Evolutionary conservation across 23 red algal genomes (phyloP), one percentile per base, ranked within the genome.

Genomic region (Gracilaria domingensis): DNA sequence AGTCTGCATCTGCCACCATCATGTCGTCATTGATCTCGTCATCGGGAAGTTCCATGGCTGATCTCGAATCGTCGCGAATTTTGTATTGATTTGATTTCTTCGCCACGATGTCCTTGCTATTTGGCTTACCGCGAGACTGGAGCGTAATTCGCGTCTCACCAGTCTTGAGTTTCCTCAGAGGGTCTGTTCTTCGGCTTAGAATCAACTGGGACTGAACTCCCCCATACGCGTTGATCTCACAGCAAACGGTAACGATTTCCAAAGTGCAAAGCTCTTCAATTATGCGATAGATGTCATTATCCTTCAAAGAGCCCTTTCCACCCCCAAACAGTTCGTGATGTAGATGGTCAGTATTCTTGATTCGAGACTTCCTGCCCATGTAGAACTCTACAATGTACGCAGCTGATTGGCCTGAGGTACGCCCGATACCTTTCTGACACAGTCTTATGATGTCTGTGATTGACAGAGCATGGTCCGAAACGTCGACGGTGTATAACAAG

Each of bases 351-450:
- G 58, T 45, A 49, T 57, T 83, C 89, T 92, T 92, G 58, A 84
- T 74, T 74, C 89, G 37, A 30, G 79, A 84, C 33, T 92, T 92
- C 51, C 89, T 59, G 6, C 89, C 89, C 78, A 92, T 83, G 32
- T 84, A 92, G 69, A 92, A 84, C 39, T 92, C 89, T 7, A 92
- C 89, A 38, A 92, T 78, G 18, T 84, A 92, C 28, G 78, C 79
- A 42, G 78, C 79, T 38, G 89, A 84, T 45, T 84, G 79, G 24
- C 80, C 78, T n/a, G 89, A 84, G 28, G 2, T 24, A 62, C 65
- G 59, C 3, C 58, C 32, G 30, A 29, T 33, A 51, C 20, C 13
- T 20, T 24, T 81, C 37, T 90, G 74, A 65, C 74, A 90, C n/a
- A 80, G 36, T 16, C 44, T 20, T 58, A 92, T 62, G 37, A 92